Percentiles rank a stretch among this genome's conserved stretches.
phyloP scores from a whole-genome alignment of 1,139 yeast genomes.

The Nadsonia commutata region DNA sequence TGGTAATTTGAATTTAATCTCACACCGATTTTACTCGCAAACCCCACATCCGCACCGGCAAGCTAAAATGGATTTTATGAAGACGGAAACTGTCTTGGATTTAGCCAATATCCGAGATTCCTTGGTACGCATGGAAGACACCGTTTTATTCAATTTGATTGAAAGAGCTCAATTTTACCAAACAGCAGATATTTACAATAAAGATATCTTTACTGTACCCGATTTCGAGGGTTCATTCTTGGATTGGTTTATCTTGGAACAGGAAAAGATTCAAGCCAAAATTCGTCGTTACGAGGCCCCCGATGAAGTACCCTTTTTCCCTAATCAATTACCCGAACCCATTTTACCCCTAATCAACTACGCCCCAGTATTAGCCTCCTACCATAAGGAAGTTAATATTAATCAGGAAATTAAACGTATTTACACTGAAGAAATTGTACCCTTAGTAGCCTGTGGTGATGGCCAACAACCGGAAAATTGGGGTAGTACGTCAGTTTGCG shows the following conservation, averaged over 20 bases:
- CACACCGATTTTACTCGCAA: no score
- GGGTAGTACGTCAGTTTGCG: conserved; percentile 77
- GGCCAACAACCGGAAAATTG: conserved; percentile 66
- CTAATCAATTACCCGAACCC: conserved; percentile 46
- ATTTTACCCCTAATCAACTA: conserved; percentile 68
- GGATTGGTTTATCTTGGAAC: conserved; percentile 69
- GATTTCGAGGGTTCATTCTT: conserved; percentile 67
- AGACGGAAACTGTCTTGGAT: conserved; percentile 71
- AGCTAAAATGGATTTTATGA: conserved; percentile 70
- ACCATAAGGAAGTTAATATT: conserved; percentile 61
- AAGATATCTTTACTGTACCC: conserved; percentile 44
- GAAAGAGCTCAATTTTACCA: conserved; percentile 82
- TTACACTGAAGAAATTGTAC: conserved; percentile 61
- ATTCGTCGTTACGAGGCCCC: conserved; percentile 88
- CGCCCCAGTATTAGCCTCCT: conserved; percentile 63
- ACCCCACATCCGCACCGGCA: no score
- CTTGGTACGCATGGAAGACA: conserved; percentile 87
- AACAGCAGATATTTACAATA: conserved; percentile 60
- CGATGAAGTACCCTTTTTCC: conserved; percentile 88
- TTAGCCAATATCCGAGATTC: conserved; percentile 72
- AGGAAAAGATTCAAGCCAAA: conserved; percentile 67
- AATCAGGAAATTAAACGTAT: conserved; percentile 51
- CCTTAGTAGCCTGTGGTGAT: conserved; percentile 46
- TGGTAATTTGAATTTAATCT: no score
- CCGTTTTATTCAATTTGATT: conserved; percentile 80